A percentile compares a stretch with the other conserved stretches of the same genome.
Conservation (phyloP, 164 flowering plant species). For the Pachysandra terminalis region DNA sequence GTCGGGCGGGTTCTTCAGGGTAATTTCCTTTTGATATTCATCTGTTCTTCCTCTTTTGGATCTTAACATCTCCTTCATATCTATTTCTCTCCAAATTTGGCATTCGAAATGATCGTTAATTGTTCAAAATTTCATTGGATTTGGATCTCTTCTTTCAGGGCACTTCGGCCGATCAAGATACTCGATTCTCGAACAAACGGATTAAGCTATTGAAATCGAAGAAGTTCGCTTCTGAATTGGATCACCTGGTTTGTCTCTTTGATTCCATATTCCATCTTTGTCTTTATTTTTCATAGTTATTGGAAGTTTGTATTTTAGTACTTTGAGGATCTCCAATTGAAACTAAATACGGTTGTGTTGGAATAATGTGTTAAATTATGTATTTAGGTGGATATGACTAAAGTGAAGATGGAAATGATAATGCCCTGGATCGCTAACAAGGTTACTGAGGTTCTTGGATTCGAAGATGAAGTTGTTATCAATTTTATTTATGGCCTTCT, state of each 20-base stretch:
- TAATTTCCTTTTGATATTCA: conserved; percentile 17
- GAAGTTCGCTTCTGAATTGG: conserved; percentile 91
- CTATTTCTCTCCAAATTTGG: not conserved
- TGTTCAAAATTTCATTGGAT: not conserved
- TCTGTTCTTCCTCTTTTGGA: not conserved
- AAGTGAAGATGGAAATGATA: conserved; percentile 89
- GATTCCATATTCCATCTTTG: not conserved
- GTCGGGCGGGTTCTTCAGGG: conserved; percentile 99
- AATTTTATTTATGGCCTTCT: conserved; percentile 83
- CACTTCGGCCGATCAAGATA: conserved; percentile 98
- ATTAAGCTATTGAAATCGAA: conserved; percentile 93
- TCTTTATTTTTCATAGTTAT: not conserved
- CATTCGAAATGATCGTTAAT: not conserved
- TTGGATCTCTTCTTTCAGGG: conserved; percentile 43
- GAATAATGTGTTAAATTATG: not conserved
- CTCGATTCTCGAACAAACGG: conserved; percentile 96
- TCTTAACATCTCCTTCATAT: not conserved
- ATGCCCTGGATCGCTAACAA: conserved; percentile 87
- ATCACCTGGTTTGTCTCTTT: conserved; percentile 59
- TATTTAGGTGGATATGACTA: conserved; percentile 73
- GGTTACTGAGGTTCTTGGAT: conserved; percentile 92
- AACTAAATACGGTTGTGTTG: no score
- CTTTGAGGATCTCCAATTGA: no score
- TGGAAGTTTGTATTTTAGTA: not conserved
- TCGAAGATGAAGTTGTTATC: conserved; percentile 93